Percentiles rank a stretch among this genome's conserved stretches.
Conservation (phyloP, 2,329 filamentous ascomycete species). For the Alternaria sp. region DNA sequence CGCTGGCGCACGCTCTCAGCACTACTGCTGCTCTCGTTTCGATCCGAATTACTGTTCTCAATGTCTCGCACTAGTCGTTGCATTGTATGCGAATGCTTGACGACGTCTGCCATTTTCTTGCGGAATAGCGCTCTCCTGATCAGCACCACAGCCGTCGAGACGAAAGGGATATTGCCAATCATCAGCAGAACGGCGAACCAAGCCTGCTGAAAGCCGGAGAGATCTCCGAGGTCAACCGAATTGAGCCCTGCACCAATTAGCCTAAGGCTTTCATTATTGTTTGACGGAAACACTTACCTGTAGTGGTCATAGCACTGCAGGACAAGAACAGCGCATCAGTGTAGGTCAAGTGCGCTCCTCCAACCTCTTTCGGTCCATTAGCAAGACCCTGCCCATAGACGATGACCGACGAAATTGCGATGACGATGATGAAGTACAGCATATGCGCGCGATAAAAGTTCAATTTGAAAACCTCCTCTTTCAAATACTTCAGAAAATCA, state of each 20-base stretch:
- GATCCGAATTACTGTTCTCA: constrained; percentile 24
- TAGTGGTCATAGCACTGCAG: constrained; percentile 45
- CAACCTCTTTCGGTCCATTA: constrained; percentile 30
- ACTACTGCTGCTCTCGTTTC: constrained; percentile 13
- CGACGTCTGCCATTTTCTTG: constrained; percentile 39
- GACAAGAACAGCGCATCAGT: constrained; percentile 41
- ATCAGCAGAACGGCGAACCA: constrained; percentile 37
- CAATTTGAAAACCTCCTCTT: constrained; percentile 24
- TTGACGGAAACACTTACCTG: constrained; percentile 18
- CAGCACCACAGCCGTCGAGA: constrained; percentile 40
- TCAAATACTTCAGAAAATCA: constrained; percentile 29
- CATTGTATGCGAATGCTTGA: constrained; percentile 38
- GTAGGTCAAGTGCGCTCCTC: constrained; percentile 32
- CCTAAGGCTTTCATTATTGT: background rate
- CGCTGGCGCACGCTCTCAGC: constrained; percentile 17
- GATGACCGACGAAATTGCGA: constrained; percentile 37
- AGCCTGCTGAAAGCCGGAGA: constrained; percentile 41
- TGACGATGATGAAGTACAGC: constrained; percentile 42
- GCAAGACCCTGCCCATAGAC: constrained; percentile 41
- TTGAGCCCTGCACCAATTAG: constrained; percentile 33
- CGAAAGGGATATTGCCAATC: constrained; percentile 44
- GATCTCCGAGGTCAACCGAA: constrained; percentile 33
- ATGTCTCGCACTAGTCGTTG: constrained; percentile 36
- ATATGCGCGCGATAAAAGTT: constrained; percentile 43
- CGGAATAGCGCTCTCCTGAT: constrained; percentile 38